A percentile compares a stretch with the other conserved stretches of the same genome.
Conservation (phyloP, 148 eudicot species). For the Mesembryanthemum crystallinum region DNA sequence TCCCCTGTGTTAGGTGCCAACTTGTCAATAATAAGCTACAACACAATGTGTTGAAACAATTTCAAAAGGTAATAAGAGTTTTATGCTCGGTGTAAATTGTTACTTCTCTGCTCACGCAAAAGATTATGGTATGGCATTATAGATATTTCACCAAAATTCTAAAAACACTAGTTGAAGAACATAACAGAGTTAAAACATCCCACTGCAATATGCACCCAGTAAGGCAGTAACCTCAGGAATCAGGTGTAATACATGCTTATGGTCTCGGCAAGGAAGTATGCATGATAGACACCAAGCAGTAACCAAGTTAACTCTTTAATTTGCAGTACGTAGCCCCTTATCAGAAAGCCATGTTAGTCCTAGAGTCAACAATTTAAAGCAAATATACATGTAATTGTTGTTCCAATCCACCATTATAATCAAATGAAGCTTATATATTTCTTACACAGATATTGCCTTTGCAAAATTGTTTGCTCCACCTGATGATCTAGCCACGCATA, state of each 20-base stretch:
- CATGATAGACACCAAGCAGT: too few relatives aligned
- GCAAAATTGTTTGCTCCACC: conserved; percentile 1
- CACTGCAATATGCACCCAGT: background rate
- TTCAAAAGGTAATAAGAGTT: background rate
- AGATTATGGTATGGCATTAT: background rate
- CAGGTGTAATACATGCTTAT: background rate
- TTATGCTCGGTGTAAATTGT: background rate
- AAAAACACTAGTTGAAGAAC: too few relatives aligned
- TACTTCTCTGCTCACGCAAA: background rate
- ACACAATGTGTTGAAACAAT: too few relatives aligned
- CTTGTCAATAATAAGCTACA: background rate
- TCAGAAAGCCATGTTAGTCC: too few relatives aligned
- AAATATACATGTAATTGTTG: too few relatives aligned
- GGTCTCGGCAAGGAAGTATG: background rate
- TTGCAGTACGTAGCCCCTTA: background rate
- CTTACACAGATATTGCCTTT: conserved; percentile 8
- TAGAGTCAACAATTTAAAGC: background rate
- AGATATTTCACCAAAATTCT: background rate
- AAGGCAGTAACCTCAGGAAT: background rate
- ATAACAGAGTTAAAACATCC: background rate
- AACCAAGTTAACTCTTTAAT: background rate
- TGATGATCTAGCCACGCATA: conserved; percentile 9
- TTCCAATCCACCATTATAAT: background rate
- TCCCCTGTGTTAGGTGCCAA: too few relatives aligned
- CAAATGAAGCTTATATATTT: background rate